phyloP scores from a whole-genome alignment of 169 alveolate genomes.

The Amoebophrya sp. region DNA sequence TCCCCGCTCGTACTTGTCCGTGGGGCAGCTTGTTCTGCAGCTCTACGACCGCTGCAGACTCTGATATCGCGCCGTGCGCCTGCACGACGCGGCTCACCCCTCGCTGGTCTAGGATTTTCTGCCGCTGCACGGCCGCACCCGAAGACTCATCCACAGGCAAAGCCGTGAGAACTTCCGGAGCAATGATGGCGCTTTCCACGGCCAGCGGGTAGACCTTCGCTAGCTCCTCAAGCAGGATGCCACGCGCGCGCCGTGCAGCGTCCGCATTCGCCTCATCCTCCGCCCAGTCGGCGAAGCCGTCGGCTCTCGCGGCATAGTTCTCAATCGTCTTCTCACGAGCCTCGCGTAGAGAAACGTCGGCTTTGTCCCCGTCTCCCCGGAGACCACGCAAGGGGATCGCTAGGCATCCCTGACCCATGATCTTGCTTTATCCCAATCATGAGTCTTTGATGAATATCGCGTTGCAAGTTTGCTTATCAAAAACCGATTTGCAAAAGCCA shows the following conservation, averaged over 20 bases:
- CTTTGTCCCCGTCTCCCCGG: not conserved
- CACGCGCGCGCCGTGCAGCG: not conserved
- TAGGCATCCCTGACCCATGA: not conserved
- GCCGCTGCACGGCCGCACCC: too few relatives aligned
- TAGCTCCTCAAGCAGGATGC: not conserved
- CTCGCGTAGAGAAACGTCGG: not conserved
- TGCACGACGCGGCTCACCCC: too few relatives aligned
- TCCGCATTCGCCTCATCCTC: not conserved
- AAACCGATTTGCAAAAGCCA: too few relatives aligned
- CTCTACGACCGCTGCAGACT: too few relatives aligned
- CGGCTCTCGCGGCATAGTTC: not conserved
- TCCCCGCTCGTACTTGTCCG: not conserved
- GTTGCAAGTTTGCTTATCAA: too few relatives aligned
- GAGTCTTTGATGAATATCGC: too few relatives aligned
- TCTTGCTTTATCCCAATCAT: not conserved
- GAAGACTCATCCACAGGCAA: too few relatives aligned
- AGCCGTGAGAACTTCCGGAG: too few relatives aligned
- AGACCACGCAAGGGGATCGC: not conserved
- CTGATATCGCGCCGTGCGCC: too few relatives aligned
- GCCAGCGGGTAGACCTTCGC: not conserved
- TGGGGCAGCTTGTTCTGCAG: too few relatives aligned
- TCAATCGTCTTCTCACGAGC: not conserved
- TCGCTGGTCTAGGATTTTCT: too few relatives aligned
- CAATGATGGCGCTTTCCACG: not conserved
- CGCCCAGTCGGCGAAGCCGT: not conserved